phyloP scores from a whole-genome alignment of 441 rosid species.

The Bruguiera hainesii region DNA sequence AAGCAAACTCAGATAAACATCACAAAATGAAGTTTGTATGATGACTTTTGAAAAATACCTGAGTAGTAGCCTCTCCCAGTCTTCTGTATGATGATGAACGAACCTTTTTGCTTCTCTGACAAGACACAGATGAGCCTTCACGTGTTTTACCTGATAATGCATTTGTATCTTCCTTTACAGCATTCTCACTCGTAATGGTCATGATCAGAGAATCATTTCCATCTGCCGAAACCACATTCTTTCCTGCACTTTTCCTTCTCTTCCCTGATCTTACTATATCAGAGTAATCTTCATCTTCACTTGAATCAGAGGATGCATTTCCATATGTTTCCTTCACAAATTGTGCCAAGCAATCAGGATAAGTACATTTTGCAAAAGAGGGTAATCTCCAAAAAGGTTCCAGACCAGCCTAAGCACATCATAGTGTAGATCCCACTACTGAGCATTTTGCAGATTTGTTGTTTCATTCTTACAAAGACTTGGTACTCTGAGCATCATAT shows the following conservation, averaged over 20 bases:
- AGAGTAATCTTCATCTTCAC: conserved; percentile 72
- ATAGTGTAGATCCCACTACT: no score
- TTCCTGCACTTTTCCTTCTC: conserved; percentile 30
- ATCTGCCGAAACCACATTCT: conserved; percentile 30
- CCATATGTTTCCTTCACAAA: conserved; percentile 73
- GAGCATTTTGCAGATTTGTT: no score
- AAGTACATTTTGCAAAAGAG: conserved; percentile 14
- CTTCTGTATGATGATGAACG: conserved; percentile 42
- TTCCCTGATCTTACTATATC: conserved; percentile 33
- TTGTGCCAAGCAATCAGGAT: conserved; percentile 15
- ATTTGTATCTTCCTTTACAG: conserved; percentile 22
- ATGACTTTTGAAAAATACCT: conserved; percentile 42
- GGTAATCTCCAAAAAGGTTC: background rate
- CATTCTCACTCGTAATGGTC: conserved; percentile 22
- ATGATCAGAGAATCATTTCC: conserved; percentile 25
- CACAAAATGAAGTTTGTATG: no score
- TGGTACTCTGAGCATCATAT: background rate
- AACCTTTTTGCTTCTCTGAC: conserved; percentile 31
- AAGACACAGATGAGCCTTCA: conserved; percentile 29
- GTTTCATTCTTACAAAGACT: no score
- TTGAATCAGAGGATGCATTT: conserved; percentile 49
- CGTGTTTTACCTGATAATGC: conserved; percentile 24
- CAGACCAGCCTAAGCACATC: background rate
- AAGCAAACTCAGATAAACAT: no score
- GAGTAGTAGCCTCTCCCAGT: conserved; percentile 53